Evolutionary conservation across 352 stramenopile genomes (phyloP).

Genomic region (Phytophthora sp.): DNA sequence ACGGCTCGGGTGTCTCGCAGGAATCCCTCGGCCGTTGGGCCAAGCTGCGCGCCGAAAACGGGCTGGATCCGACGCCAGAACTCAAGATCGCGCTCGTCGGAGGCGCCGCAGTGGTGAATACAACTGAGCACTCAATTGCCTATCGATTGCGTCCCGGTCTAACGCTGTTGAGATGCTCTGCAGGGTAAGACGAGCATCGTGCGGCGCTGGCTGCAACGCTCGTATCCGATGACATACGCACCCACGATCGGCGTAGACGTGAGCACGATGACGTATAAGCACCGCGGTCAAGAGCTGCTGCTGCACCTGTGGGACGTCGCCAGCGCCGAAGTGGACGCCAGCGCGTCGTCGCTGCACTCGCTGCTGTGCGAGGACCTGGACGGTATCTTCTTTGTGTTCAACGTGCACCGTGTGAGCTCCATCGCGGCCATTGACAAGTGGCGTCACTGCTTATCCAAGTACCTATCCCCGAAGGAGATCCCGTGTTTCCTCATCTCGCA

Average conservation of each 20-base stretch:
- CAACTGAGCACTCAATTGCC: background rate
- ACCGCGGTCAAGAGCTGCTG: constrained; percentile 55
- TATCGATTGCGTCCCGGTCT: background rate
- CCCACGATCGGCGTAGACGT: constrained; percentile 87
- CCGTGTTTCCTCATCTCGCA: constrained; percentile 84
- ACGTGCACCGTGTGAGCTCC: constrained; percentile 87
- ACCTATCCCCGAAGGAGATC: constrained; percentile 74
- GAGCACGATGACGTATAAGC: constrained; percentile 48
- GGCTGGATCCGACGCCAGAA: constrained; percentile 54
- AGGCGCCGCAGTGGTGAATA: constrained; percentile 67
- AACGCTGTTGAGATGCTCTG: background rate
- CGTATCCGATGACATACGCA: constrained; percentile 71
- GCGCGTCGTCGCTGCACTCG: constrained; percentile 65
- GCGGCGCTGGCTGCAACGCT: constrained; percentile 73
- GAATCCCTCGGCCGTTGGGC: constrained; percentile 19
- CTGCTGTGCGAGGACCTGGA: constrained; percentile 81
- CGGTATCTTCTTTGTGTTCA: constrained; percentile 90
- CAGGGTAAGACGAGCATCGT: constrained; percentile 88
- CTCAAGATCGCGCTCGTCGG: constrained; percentile 88
- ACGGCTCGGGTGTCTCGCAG: constrained; percentile 8
- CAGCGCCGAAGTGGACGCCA: constrained; percentile 71
- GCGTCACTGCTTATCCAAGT: constrained; percentile 74
- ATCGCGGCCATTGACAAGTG: constrained; percentile 88
- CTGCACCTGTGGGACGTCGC: constrained; percentile 83
- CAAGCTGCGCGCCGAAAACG: constrained; percentile 37